Evolutionary conservation across 1,284 basidiomycete genomes (phyloP), one percentile per base, ranked within the genome.

Genomic region (Crepidotus sp.): DNA sequence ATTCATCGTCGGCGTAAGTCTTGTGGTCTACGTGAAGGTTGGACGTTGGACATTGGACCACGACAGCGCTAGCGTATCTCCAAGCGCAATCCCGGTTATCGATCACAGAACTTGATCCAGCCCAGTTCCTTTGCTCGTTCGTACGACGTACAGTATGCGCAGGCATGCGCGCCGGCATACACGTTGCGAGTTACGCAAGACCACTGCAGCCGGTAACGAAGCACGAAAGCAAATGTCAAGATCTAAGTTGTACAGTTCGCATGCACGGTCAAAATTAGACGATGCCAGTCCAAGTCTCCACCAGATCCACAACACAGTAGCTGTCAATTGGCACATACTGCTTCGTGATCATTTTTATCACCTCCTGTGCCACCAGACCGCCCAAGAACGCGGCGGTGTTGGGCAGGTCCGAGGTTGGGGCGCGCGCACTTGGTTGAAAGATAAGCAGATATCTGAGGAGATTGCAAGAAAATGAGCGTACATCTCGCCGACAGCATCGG

Each of bases 331-430:
- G 95, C 15, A 92, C 74, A 62, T 99, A 99, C 65, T 98, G 96
- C 59, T 82, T 83, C 49, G 95, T 98, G 56, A 97, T 84, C 63
- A 98, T 74, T 73, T 99, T 98, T 75, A 98, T 98, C 6, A 83
- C 81, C 64, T 98, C 96, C 57, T 98, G 96, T n/a, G 92, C 92
- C 19, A 94, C 86, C 14, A 98, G 64, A 0, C 95, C 96, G 11
- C 96, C 96, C 2, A 98, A 66, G 58, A 98, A 80, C 0, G 93
- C 93, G 0, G 96, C 89, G 0, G 85, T 94, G 52, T 92, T 94
- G 0, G 95, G 93, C 1, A 98, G 65, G 54, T 95, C 90, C 1
- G 88, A 80, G 2, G 79, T 83, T 1, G 89, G 91, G 1, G 91
- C 76, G 13, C 94, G 82, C 4, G 72, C 79, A 42, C 86, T 89